A percentile compares a stretch with the other conserved stretches of the same genome.
phyloP scores from a whole-genome alignment of 495 filamentous ascomycete genomes.

The Penicillium alfredii region DNA sequence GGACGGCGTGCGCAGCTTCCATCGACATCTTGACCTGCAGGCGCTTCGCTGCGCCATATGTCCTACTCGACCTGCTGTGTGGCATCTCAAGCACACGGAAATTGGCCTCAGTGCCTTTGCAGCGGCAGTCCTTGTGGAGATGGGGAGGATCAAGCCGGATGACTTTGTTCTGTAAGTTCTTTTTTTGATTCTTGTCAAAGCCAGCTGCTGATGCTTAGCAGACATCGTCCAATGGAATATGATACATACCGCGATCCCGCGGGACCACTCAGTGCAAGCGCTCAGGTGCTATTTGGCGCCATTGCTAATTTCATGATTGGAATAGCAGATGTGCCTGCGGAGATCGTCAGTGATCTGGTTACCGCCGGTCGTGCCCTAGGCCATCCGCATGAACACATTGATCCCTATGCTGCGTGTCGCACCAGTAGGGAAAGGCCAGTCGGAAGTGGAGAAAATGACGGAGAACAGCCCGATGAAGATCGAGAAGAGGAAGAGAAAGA shows the following conservation, averaged over 20 bases:
- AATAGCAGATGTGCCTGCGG: conserved; percentile 72
- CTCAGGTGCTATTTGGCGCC: conserved; percentile 69
- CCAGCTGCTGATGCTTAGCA: too few relatives aligned
- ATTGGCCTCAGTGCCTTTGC: conserved; percentile 63
- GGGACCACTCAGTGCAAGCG: conserved; percentile 66
- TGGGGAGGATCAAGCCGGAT: conserved; percentile 54
- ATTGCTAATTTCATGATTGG: conserved; percentile 72
- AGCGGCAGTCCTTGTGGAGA: conserved; percentile 56
- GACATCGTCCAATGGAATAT: conserved; percentile 62
- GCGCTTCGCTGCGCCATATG: conserved; percentile 57
- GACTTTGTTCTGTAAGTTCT: conserved; percentile 66
- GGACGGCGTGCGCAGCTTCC: conserved; percentile 61
- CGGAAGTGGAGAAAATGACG: background rate
- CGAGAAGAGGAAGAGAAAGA: conserved; percentile 2
- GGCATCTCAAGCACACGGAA: conserved; percentile 59
- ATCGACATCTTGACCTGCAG: conserved; percentile 57
- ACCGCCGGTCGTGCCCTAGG: conserved; percentile 49
- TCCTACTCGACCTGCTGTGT: conserved; percentile 61
- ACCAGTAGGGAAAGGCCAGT: too few relatives aligned
- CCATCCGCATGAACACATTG: conserved; percentile 47
- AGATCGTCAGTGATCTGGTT: conserved; percentile 57
- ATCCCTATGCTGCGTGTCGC: conserved; percentile 10
- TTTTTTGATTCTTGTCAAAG: too few relatives aligned
- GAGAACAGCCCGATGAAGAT: conserved; percentile 2
- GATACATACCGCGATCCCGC: conserved; percentile 66